Base-by-base conservation (phyloP, 257 asterid species). In the Mentha longifolia region DNA sequence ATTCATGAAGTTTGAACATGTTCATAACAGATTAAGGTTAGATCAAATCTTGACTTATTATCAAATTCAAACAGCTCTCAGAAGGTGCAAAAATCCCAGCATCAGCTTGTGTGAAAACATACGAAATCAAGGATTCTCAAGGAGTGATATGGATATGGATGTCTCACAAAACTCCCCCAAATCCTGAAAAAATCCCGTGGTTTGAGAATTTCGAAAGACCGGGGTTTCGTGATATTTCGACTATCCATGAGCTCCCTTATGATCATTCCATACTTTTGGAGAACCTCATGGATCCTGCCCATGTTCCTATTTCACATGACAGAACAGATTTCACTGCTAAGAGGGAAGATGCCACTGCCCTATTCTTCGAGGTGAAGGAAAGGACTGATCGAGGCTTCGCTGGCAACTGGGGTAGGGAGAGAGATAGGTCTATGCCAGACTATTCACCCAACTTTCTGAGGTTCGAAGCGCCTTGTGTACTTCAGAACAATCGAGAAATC, bases 261-360 rank as follows among this genome's bases (percentile, higher is more conserved):
- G 98, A 93, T 74, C 98, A 93, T 56, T 93, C 98, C 37, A 93
- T 93, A 79, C 98, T 93, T 68, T 76, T 93, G 5, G 98, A 93
- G 67, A 93, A 93, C 80, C 98, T 93, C 72, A 93, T 93, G 98
- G 98, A 93, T 63, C 98, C 98, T 0, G 97, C 98, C 35, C 98
- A 93, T 20, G 88, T 91, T 31, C 98, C 97, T 19, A 93, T 93
- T 51, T 93, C 98, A 5, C 98, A 93, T 9, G 96, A 93, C 67
- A 79, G 96, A 74, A 93, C 97, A 7, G 98, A 93, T 82, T 86
- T 87, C 35, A 79, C 90, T 0, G 94, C 98, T 0, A 93, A 93
- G 71, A 76, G 97, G 49, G 98, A 93, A 80, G 97, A 93, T 62
- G 98, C 97, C 0, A 50, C 79, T 6, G 79, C 98, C 0, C 78